phyloP scores from a whole-genome alignment of 768 basidiomycete species.

The Hygrocybe coccinea region DNA sequence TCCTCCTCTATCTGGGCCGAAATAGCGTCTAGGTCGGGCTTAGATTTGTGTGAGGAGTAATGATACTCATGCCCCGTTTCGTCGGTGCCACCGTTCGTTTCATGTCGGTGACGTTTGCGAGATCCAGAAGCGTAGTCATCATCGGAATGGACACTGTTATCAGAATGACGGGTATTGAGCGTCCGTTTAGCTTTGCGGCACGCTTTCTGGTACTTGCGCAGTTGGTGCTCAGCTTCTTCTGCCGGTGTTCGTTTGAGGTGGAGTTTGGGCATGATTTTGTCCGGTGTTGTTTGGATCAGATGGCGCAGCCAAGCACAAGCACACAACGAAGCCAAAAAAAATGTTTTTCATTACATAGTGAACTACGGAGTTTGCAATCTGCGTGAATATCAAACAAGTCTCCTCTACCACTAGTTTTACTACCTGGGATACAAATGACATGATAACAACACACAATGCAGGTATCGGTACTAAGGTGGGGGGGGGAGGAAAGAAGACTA shows the following conservation, averaged over 20 bases:
- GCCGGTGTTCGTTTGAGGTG: constrained; percentile 60
- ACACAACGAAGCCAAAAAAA: too few relatives aligned
- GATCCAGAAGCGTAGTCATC: background rate
- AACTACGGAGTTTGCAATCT: too few relatives aligned
- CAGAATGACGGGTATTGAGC: background rate
- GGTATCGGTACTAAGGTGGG: constrained; percentile 35
- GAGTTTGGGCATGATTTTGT: constrained; percentile 43
- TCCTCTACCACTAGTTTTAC: constrained; percentile 24
- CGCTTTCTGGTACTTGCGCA: constrained; percentile 38
- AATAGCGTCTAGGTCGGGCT: constrained; percentile 45
- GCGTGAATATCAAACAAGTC: too few relatives aligned
- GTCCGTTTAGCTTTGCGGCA: constrained; percentile 6
- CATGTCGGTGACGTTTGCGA: constrained; percentile 23
- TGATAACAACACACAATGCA: constrained; percentile 33
- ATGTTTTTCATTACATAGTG: too few relatives aligned
- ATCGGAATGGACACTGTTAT: background rate
- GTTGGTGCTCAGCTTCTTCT: constrained; percentile 46
- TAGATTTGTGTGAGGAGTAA: constrained; percentile 13
- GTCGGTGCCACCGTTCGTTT: constrained; percentile 18
- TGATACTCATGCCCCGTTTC: constrained; percentile 17
- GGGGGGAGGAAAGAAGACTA: constrained; percentile 41
- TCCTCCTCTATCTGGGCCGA: constrained; percentile 57
- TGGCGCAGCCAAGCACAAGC: too few relatives aligned
- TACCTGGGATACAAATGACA: constrained; percentile 47
- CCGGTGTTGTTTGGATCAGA: too few relatives aligned